Conservation (phyloP, 192 early-diverging fungal genomes). For the Coemansia sp. region DNA sequence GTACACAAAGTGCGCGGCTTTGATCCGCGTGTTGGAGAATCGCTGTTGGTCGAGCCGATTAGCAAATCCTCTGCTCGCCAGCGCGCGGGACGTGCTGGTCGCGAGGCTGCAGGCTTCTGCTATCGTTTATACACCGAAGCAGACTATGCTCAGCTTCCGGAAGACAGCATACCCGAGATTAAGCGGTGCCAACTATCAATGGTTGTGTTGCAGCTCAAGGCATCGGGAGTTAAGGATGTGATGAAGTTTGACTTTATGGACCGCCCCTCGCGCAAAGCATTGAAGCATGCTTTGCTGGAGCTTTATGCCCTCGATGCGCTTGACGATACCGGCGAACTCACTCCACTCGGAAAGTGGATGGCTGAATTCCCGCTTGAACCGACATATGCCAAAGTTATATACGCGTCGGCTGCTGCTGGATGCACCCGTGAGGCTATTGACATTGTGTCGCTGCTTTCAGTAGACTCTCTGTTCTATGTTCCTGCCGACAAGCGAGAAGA, state of each 20-base stretch:
- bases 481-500: constrained; percentile 88
- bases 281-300: constrained; percentile 83
- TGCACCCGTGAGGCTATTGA: constrained; percentile 89
- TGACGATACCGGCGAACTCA: constrained; percentile 75
- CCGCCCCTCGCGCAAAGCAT: constrained; percentile 68
- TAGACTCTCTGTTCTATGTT: constrained; percentile 86
- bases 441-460: constrained; percentile 87
- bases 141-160: constrained; percentile 67
- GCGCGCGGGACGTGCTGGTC: constrained; percentile 91
- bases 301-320: constrained; percentile 87
- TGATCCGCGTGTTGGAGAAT: constrained; percentile 89
- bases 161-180: constrained; percentile 90
- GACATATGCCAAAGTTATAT: constrained; percentile 81
- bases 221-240: constrained; percentile 87
- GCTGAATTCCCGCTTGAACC: constrained; percentile 92
- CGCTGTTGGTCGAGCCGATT: constrained; percentile 81
- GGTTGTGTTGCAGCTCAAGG: constrained; percentile 85
- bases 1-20: constrained; percentile 89
- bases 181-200: constrained; percentile 86
- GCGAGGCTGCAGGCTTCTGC: constrained; percentile 88
- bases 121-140: constrained; percentile 92
- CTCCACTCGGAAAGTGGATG: constrained; percentile 78
- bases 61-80: constrained; percentile 90
- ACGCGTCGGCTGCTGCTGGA: constrained; percentile 66
- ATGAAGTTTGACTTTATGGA: constrained; percentile 95